Conservation (phyloP, 345 rosid genomes). For the Limnanthes douglasii region DNA sequence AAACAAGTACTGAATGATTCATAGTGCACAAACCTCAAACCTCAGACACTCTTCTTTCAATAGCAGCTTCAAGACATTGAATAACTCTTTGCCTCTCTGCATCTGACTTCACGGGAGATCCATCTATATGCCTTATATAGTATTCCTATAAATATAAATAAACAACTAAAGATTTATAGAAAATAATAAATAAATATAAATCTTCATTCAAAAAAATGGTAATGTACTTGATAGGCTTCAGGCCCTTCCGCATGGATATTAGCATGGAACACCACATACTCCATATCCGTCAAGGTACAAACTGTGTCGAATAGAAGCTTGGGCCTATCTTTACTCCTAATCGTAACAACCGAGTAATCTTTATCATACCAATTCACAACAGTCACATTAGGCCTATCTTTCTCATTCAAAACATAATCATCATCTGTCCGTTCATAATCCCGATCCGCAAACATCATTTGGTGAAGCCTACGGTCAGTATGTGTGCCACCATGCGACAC, state of each 20-base stretch:
- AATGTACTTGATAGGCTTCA: slow-evolving; percentile 56
- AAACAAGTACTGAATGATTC: slow-evolving; percentile 3
- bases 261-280: slow-evolving; percentile 83
- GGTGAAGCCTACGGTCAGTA: slow-evolving; percentile 87
- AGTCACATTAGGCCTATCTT: slow-evolving; percentile 45
- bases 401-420: slow-evolving; percentile 14
- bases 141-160: slow-evolving; percentile 62
- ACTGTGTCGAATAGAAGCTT: slow-evolving; percentile 86
- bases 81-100: slow-evolving; percentile 70
- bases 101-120: slow-evolving; percentile 76
- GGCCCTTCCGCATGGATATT: slow-evolving; percentile 55
- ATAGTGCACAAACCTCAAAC: no score
- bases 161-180: no score
- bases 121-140: slow-evolving; percentile 75
- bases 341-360: slow-evolving; percentile 71
- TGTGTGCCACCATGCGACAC: slow-evolving; percentile 54
- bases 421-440: slow-evolving; percentile 52
- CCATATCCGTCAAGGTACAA: slow-evolving; percentile 86
- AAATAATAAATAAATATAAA: neutral
- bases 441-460: slow-evolving; percentile 95
- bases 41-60: slow-evolving; percentile 88
- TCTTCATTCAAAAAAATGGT: neutral
- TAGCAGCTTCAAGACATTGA: slow-evolving; percentile 91
- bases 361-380: slow-evolving; percentile 62
- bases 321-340: slow-evolving; percentile 76